Evolutionary conservation across 106 monocot genomes (phyloP), one percentile per base, ranked within the genome.

Genomic region (Allium fistulosum): DNA sequence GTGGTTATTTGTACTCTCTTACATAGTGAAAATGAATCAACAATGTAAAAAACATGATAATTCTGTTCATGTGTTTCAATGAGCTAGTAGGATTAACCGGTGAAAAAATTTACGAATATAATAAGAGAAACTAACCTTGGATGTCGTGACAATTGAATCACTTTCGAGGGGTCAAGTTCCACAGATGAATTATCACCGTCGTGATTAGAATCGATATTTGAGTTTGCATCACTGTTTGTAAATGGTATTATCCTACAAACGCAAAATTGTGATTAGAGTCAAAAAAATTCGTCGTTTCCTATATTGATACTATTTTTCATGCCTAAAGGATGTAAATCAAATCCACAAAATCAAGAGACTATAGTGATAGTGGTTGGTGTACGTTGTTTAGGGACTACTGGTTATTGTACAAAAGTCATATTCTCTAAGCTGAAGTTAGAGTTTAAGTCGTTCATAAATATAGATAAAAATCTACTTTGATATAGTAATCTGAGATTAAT

Each of bases 121-220:
- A 7, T 51, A 17, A 75, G 57, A 27, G 52, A 10, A 67, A 57
- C 73, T 60, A 56, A 91, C 86, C 90, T 83, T 69, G 86, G 90
- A 65, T 79, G 75, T 76, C 80, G 77, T 46, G 81, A 87, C 61
- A 87, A 49, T 72, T 79, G 80, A 26, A 72, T 77, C 49, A 69
- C 80, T 72, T 87, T 83, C 28, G 83, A 83, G 3, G 83, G 86
- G 64, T 91, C 74, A 67, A 87, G 66, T 76, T 58, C 17, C 70
- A 11, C 51, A 27, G 62, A 59, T 15, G 49, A 58, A 17, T 27
- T 71, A 46, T 50, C 58, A 58, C 17, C 8, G n/a, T 61, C 45
- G 17, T 17, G 26, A 27, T 61, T 50, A 13, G 28, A 16, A 50
- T 59, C 26, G 78, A 2, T 49, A 46, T 69, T 64, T 5, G 51